Evolutionary conservation across 2,329 filamentous ascomycete genomes (phyloP).

Genomic region (Neonectria neomacrospora): DNA sequence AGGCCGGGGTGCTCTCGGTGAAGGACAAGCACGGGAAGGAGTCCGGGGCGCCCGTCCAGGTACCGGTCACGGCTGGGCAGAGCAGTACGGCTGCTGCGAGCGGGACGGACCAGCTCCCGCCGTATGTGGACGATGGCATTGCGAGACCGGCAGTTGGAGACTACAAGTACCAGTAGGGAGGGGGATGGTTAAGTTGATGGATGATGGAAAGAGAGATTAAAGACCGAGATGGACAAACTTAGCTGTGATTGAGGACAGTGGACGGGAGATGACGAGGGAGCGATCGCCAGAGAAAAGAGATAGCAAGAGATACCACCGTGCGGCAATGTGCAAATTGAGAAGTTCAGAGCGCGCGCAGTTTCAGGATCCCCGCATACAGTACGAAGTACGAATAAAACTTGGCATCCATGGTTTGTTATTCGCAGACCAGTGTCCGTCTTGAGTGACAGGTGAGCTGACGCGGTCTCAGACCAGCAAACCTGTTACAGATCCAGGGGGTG

Average conservation of each 20-base stretch:
- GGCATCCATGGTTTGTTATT: no score
- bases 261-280: not conserved
- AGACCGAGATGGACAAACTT: not conserved
- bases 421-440: not conserved
- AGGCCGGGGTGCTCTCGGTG: constrained; percentile 41
- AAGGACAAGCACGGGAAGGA: constrained; percentile 36
- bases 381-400: not conserved
- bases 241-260: not conserved
- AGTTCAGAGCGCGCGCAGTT: not conserved
- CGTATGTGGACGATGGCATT: constrained; percentile 41
- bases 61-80: constrained; percentile 24
- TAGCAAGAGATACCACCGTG: constrained; percentile 33
- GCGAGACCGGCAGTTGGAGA: constrained; percentile 40
- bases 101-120: constrained; percentile 33
- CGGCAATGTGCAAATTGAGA: not conserved
- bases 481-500: not conserved
- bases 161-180: constrained; percentile 38
- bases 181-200: not conserved
- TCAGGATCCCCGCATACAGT: not conserved
- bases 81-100: constrained; percentile 21
- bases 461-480: not conserved
- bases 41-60: constrained; percentile 9
- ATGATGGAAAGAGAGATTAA: not conserved
- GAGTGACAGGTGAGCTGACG: not conserved
- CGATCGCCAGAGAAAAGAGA: not conserved